phyloP scores from a whole-genome alignment of 805 yeast genomes.

The Suhomyces kilbournensis region DNA sequence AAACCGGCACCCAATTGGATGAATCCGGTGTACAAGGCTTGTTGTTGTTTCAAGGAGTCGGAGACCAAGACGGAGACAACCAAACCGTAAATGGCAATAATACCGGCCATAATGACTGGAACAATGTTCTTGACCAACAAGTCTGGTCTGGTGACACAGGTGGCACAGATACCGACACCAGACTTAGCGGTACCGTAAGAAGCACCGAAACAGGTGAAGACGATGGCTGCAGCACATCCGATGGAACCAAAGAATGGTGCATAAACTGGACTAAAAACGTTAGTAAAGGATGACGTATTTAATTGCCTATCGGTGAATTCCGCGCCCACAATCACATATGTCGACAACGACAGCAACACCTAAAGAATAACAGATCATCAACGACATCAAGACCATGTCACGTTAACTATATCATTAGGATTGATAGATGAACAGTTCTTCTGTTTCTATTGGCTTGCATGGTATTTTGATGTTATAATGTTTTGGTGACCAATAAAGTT shows the following conservation, averaged over 20 bases:
- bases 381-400: too few relatives aligned
- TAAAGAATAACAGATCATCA: too few relatives aligned
- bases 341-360: neutral
- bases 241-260: slow-evolving; percentile 97
- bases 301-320: neutral
- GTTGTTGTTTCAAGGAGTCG: slow-evolving; percentile 81
- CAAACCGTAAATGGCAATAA: slow-evolving; percentile 96
- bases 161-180: slow-evolving; percentile 99
- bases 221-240: slow-evolving; percentile 99
- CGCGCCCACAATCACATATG: neutral
- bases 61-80: slow-evolving; percentile 95
- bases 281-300: slow-evolving; percentile 10
- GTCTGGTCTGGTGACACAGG: slow-evolving; percentile 97
- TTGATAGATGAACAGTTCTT: too few relatives aligned
- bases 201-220: slow-evolving; percentile 98
- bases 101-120: slow-evolving; percentile 99
- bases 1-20: slow-evolving; percentile 98
- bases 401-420: too few relatives aligned
- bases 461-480: neutral
- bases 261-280: slow-evolving; percentile 29
- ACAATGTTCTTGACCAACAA: slow-evolving; percentile 88
- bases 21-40: slow-evolving; percentile 94
- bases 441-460: neutral
- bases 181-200: slow-evolving; percentile 99
- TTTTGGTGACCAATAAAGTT: neutral